These are phyloP conservation scores for Boletus reticuloceps DNA, from an alignment of 768 basidiomycete genomes.

Conservation along the genomic window DNA sequence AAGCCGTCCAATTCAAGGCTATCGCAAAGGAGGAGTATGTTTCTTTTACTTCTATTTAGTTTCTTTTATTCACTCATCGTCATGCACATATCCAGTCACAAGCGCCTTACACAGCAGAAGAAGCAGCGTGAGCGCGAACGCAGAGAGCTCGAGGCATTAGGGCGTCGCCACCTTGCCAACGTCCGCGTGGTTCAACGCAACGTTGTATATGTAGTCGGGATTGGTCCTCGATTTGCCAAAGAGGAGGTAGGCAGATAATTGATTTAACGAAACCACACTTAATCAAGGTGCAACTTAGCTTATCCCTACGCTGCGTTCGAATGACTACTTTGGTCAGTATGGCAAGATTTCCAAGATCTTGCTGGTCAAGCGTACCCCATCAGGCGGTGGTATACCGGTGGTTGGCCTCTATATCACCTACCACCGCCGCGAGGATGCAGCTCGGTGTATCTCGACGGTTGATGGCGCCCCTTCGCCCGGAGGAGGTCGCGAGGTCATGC, in stretches of 20 bases:
- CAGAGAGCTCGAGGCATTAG: constrained; percentile 87
- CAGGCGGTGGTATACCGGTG: constrained; percentile 68
- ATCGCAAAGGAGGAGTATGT: constrained; percentile 94
- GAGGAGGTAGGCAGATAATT: constrained; percentile 72
- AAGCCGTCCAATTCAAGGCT: constrained; percentile 91
- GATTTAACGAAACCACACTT: background rate
- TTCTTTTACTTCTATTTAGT: background rate
- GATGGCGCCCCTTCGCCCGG: constrained; percentile 92
- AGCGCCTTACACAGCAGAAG: constrained; percentile 93
- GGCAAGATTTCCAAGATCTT: constrained; percentile 97
- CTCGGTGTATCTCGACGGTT: constrained; percentile 86
- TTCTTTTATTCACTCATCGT: constrained; percentile 14
- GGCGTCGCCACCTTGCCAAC: constrained; percentile 84
- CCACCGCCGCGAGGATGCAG: constrained; percentile 90
- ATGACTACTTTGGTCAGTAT: constrained; percentile 98
- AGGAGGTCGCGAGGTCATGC: constrained; percentile 84
- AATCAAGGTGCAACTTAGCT: constrained; percentile 46
- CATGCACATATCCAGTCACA: constrained; percentile 58
- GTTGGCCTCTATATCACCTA: constrained; percentile 98
- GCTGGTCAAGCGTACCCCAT: constrained; percentile 82
- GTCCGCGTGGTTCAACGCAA: constrained; percentile 96
- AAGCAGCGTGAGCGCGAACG: constrained; percentile 92
- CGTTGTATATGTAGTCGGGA: constrained; percentile 94
- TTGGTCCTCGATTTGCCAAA: constrained; percentile 90
- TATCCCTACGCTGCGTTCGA: constrained; percentile 87